phyloP scores from a whole-genome alignment of 768 basidiomycete species.

The Nidularia pulvinata region DNA sequence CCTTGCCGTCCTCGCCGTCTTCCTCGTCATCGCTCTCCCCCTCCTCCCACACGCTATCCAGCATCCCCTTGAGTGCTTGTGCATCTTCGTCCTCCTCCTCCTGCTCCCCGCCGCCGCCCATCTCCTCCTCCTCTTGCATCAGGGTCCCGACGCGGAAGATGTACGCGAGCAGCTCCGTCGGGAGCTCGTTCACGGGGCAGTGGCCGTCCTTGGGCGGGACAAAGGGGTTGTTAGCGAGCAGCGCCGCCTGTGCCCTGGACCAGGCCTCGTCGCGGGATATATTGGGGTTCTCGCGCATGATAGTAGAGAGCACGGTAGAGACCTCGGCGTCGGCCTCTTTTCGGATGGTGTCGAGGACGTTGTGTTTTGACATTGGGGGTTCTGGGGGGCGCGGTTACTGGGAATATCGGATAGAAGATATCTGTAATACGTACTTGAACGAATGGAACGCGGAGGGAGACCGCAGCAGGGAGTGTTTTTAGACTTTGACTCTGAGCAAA shows the following conservation, averaged over 20 bases:
- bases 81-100: background rate
- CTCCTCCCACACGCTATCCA: conserved; percentile 6
- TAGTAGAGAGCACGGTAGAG: background rate
- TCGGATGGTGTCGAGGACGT: background rate
- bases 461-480: too few relatives aligned
- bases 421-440: too few relatives aligned
- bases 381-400: too few relatives aligned
- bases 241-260: conserved; percentile 24
- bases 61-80: conserved; percentile 3
- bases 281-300: conserved; percentile 7
- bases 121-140: conserved; percentile 27
- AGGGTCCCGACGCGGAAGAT: conserved; percentile 49
- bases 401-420: too few relatives aligned
- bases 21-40: background rate
- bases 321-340: background rate
- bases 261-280: conserved; percentile 26
- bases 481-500: too few relatives aligned
- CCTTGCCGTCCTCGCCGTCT: background rate
- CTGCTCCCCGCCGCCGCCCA: background rate
- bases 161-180: conserved; percentile 54
- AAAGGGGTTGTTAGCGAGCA: conserved; percentile 47
- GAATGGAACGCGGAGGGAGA: too few relatives aligned
- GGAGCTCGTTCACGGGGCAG: conserved; percentile 53
- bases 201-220: conserved; percentile 37
- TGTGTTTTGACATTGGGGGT: too few relatives aligned